phyloP scores from a whole-genome alignment of 2,329 filamentous ascomycete genomes.

The Microascus cirrosus region DNA sequence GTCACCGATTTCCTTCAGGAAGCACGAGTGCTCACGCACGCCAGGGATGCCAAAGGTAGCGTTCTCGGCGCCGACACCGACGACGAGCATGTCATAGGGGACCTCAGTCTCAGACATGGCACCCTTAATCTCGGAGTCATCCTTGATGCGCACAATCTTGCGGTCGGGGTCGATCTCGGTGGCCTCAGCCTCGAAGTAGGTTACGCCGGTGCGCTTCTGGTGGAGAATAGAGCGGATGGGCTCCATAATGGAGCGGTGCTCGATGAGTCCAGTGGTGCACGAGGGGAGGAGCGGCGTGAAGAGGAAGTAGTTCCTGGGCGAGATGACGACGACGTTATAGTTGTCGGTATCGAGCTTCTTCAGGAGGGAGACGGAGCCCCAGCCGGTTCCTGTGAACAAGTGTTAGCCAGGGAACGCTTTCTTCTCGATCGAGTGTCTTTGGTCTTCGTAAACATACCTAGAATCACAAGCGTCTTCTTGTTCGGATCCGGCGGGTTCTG shows the following conservation, averaged over 20 bases:
- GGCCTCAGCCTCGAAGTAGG: slow-evolving; percentile 96
- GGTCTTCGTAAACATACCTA: slow-evolving; percentile 58
- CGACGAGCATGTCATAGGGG: slow-evolving; percentile 94
- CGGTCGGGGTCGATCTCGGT: slow-evolving; percentile 90
- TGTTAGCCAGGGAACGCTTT: not conserved
- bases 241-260: slow-evolving; percentile 99
- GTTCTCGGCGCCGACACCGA: slow-evolving; percentile 96
- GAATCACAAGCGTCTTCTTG: slow-evolving; percentile 95
- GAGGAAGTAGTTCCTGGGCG: slow-evolving; percentile 98
- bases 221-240: slow-evolving; percentile 91
- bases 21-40: slow-evolving; percentile 90
- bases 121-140: slow-evolving; percentile 89
- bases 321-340: slow-evolving; percentile 98
- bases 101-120: slow-evolving; percentile 74
- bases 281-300: slow-evolving; percentile 96
- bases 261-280: slow-evolving; percentile 93
- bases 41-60: slow-evolving; percentile 96
- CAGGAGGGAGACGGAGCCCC: slow-evolving; percentile 87
- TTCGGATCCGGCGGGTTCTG: slow-evolving; percentile 68
- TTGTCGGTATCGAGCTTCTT: slow-evolving; percentile 99
- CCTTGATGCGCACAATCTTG: slow-evolving; percentile 79
- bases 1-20: slow-evolving; percentile 96
- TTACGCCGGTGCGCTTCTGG: slow-evolving; percentile 86
- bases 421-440: not conserved
- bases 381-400: slow-evolving; percentile 64